These are phyloP conservation scores for Coemansia sp. DNA, from an alignment of 192 early-diverging fungal genomes.

Conservation along the genomic window DNA sequence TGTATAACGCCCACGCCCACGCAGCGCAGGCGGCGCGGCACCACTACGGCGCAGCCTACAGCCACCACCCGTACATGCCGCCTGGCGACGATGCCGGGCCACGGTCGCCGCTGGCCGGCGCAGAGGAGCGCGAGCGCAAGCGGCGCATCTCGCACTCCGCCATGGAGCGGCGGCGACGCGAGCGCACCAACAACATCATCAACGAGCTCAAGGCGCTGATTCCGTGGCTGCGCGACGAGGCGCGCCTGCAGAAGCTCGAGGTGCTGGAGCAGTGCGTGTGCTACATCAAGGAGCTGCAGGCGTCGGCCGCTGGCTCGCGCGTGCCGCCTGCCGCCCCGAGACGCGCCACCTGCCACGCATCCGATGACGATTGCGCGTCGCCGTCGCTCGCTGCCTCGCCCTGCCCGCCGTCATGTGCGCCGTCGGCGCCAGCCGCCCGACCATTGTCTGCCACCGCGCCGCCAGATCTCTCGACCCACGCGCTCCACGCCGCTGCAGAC, in stretches of 20 bases:
- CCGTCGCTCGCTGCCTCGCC: too few relatives aligned
- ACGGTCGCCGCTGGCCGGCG: slow-evolving; percentile 2
- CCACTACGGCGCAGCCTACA: background rate
- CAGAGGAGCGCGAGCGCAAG: slow-evolving; percentile 61
- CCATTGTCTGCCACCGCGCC: too few relatives aligned
- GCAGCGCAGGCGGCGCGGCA: background rate
- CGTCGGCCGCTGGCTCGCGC: background rate
- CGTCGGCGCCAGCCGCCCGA: background rate
- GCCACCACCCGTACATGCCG: slow-evolving; percentile 6
- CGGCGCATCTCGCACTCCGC: slow-evolving; percentile 82
- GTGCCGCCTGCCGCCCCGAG: background rate
- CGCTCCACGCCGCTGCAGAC: background rate
- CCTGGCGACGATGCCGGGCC: background rate
- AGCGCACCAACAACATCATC: slow-evolving; percentile 83
- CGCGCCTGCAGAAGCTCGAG: slow-evolving; percentile 44
- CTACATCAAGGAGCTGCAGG: slow-evolving; percentile 45
- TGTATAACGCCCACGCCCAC: too few relatives aligned
- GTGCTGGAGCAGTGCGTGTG: slow-evolving; percentile 32
- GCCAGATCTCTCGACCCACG: background rate
- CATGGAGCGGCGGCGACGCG: slow-evolving; percentile 80
- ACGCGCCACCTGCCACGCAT: background rate
- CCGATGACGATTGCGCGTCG: slow-evolving; percentile 2
- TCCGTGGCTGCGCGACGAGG: slow-evolving; percentile 47
- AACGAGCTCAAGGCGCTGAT: slow-evolving; percentile 71
- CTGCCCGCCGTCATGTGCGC: too few relatives aligned